Evolutionary conservation across 2,329 filamentous ascomycete species (phyloP).

Genomic region (Penicillium sp.): DNA sequence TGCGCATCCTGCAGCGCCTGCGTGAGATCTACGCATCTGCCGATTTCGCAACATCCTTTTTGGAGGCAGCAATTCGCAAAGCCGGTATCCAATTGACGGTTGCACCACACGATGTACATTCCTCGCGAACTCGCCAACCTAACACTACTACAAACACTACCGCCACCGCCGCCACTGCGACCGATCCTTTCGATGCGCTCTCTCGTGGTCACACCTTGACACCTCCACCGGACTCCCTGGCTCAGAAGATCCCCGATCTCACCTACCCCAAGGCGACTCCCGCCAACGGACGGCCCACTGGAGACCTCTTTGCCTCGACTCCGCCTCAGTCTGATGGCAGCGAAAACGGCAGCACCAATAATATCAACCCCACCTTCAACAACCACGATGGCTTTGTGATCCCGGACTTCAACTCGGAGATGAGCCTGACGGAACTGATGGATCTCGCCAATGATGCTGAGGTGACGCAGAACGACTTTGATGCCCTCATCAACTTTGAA

Average conservation of each 20-base stretch:
- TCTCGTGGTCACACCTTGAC: conserved; percentile 33
- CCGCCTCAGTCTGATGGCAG: conserved; percentile 41
- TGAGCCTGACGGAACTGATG: conserved; percentile 40
- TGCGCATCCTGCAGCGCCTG: conserved; percentile 81
- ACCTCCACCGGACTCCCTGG: conserved; percentile 38
- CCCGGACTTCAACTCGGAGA: conserved; percentile 28
- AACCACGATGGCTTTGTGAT: conserved; percentile 27
- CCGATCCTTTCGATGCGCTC: conserved; percentile 16
- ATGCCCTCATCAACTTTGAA: conserved; percentile 45
- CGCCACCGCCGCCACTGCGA: too few relatives aligned
- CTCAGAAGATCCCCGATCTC: conserved; percentile 37
- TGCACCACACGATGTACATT: conserved; percentile 32
- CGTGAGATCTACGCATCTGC: conserved; percentile 87
- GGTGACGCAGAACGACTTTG: conserved; percentile 43
- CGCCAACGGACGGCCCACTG: conserved; percentile 17
- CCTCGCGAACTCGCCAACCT: conserved; percentile 15
- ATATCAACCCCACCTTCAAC: conserved; percentile 30
- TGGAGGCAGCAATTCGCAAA: conserved; percentile 87
- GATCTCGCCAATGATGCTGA: conserved; percentile 42
- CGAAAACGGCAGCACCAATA: conserved; percentile 40
- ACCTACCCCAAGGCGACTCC: conserved; percentile 31
- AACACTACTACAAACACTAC: conserved; percentile 4
- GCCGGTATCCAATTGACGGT: conserved; percentile 67
- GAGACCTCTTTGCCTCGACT: conserved; percentile 37
- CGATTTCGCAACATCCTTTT: conserved; percentile 91